These are phyloP conservation scores for Daldinia childiae DNA, from an alignment of 495 filamentous ascomycete genomes.

Conservation along the genomic window DNA sequence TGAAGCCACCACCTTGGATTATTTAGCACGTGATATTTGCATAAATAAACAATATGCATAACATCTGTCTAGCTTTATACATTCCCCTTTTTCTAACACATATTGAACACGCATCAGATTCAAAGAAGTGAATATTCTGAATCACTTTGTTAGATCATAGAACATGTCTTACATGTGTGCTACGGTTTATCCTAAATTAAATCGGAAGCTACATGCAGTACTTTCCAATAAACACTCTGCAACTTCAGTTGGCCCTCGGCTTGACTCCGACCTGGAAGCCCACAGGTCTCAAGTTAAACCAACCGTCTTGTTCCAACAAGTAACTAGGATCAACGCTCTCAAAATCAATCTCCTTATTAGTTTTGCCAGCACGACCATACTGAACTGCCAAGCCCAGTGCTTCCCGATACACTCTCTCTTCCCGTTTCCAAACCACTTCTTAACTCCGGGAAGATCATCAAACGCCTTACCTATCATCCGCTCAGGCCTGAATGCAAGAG, in stretches of 20 bases:
- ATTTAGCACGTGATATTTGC: background rate
- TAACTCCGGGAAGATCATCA: conserved; percentile 66
- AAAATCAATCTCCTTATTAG: conserved; percentile 71
- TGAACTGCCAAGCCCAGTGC: conserved; percentile 74
- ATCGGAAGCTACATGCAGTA: background rate
- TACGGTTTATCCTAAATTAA: background rate
- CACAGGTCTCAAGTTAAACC: conserved; percentile 58
- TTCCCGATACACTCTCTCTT: conserved; percentile 73
- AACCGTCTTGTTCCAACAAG: conserved; percentile 60
- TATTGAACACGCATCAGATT: too few relatives aligned
- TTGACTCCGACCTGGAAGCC: conserved; percentile 54
- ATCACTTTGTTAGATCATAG: background rate
- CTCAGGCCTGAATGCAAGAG: conserved; percentile 70
- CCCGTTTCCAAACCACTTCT: conserved; percentile 78
- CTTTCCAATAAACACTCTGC: background rate
- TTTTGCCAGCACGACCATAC: conserved; percentile 62
- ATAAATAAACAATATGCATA: background rate
- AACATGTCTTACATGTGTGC: background rate
- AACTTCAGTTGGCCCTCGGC: conserved; percentile 38
- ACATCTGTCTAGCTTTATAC: too few relatives aligned
- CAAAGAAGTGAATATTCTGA: too few relatives aligned
- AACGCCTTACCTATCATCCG: conserved; percentile 72
- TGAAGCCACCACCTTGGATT: background rate
- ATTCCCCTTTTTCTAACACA: too few relatives aligned
- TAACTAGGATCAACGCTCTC: conserved; percentile 65